These are phyloP conservation scores for Bolboschoenoplectus hybrid DNA, from an alignment of 202 grass and related monocot genomes.

Conservation along the genomic window DNA sequence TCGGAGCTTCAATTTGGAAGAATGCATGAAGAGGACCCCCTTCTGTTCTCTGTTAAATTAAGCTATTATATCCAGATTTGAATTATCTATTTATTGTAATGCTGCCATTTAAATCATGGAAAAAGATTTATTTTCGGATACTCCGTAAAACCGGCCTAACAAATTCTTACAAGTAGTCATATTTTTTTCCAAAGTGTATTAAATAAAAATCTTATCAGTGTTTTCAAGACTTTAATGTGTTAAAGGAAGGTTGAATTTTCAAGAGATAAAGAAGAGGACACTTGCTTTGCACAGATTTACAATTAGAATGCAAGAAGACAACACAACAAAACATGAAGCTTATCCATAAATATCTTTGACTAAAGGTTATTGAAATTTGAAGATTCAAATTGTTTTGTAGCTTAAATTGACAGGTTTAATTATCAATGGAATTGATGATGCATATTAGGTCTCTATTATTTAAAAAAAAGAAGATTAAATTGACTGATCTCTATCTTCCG, in stretches of 20 bases:
- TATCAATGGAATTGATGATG: not conserved
- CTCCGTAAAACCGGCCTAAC: not conserved
- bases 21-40: constrained; percentile 87
- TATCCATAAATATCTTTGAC: not conserved
- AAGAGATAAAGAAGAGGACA: not conserved
- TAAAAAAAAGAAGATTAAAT: not conserved
- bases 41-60: constrained; percentile 72
- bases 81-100: not conserved
- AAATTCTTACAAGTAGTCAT: not conserved
- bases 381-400: not conserved
- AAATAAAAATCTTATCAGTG: not conserved
- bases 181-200: not conserved
- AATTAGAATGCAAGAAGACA: constrained; percentile 19
- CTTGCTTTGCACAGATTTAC: not conserved
- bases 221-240: not conserved
- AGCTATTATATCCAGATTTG: not conserved
- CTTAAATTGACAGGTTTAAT: not conserved
- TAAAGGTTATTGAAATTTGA: not conserved
- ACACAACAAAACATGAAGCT: not conserved
- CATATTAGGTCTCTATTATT: not conserved
- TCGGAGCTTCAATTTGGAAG: constrained; percentile 77
- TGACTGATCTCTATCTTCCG: not conserved
- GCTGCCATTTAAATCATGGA: not conserved
- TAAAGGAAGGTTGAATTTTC: not conserved
- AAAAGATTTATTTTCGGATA: not conserved